Evolutionary conservation across 2,329 filamentous ascomycete species (phyloP), one percentile per base, ranked within the genome.

Genomic region (Aspergillus ruber): DNA sequence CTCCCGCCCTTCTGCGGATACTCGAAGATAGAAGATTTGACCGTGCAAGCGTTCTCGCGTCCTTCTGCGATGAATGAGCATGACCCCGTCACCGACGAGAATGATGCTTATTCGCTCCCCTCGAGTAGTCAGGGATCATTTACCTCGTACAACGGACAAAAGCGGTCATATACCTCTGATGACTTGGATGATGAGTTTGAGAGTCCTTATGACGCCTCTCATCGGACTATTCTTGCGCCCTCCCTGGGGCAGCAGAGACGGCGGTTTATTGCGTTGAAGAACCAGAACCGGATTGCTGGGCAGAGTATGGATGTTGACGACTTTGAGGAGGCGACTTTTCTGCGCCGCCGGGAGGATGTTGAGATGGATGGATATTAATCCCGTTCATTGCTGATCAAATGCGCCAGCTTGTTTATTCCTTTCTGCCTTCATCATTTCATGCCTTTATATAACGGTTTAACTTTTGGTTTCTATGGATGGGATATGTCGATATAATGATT

Each of bases 1-100:
- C 74, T 95, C 4, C 72, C 84, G 6, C 88, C 89, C 0, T 94
- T 90, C 63, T 91, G 88, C 63, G 89, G 88, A 21, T 77, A 93
- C 55, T 78, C 88, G 70, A 89, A 84, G 60, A 76, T 87, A 47
- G 87, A 86, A 35, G 86, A 86, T 0, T 70, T 84, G 38, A 78
- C 78, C 25, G 72, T 77, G 23, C 85, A 89, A 62, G 49, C 56
- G 12, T 56, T 58, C 74, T 80, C 12, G 65, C 72, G 18, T 68
- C 59, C 15, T 42, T 43, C 13, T 21, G 15, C 23, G 21, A 46
- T 38, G 21, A 42, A 52, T 47, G 54, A 51, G 52, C 39, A 51
- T 29, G 42, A 51, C 54, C 45, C 66, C 56, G 62, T 66, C 60
- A 56, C 60, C 52, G 66, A 65, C 49, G 59, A 66, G 27, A 61